Evolutionary conservation across 2,329 filamentous ascomycete species (phyloP), one percentile per base, ranked within the genome.

Genomic region (Aspergillus pseudoviridinutans): DNA sequence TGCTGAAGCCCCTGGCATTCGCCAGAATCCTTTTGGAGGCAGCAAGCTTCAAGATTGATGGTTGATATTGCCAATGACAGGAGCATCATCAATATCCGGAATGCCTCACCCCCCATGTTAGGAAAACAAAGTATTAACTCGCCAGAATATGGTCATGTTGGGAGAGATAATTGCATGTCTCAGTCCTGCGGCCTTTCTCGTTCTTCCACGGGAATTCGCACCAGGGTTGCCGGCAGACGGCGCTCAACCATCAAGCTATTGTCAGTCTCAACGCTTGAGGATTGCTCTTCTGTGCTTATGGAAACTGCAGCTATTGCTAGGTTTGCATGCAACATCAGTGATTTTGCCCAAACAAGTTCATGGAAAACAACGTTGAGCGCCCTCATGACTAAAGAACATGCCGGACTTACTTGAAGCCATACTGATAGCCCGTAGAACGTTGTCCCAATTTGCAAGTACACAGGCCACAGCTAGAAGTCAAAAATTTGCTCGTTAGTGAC

Each of bases 181-280:
- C 44, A 47, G 24, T 25, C 12, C 5, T 25, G 44, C 12, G 22
- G 22, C 3, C 22, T 47, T 47, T 64, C 64, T 51, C 59, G 57
- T 61, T 63, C 63, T 50, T 71, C 68, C 51, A 69, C 68, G 46
- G 76, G 75, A 58, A 79, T 77, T 57, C 76, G 73, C 58, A 79
- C 76, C 56, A 79, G 64, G 9, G 75, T 76, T 50, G 75, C 71
- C 53, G 76, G 76, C 29, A 78, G 63, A 24, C 61, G 61, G 50
- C 63, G 53, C 27, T 95, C 68, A 92, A 92, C 79, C 84, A 90
- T 82, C 79, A 89, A 65, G 82, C 93, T 68, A 86, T 93, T 54
- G 5, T 59, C 53, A 17, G 52, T 50, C 27, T 51, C 61, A 47
- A 56, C 17, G 25, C 56, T 49, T 50, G 62, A 22, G 54, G 58